Evolutionary conservation across 78 protist species (phyloP).

Genomic region (Planoprotostelium fungivorum): DNA sequence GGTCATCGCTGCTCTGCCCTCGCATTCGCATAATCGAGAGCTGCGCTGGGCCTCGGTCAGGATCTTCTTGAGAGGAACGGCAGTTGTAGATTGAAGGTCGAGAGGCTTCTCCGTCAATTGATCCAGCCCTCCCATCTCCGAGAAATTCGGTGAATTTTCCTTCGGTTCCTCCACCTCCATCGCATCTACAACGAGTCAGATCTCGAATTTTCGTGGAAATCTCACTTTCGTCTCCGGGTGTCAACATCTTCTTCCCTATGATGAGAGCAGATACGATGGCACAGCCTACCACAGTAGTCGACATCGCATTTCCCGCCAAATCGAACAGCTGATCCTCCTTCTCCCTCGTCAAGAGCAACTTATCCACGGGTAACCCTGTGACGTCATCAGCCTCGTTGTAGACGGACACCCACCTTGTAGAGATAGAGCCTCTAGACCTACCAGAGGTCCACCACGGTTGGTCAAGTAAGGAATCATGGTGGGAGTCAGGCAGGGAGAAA

Average conservation of each 20-base stretch:
- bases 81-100: not conserved
- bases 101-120: not conserved
- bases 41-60: not conserved
- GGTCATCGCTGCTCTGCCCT: not conserved
- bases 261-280: not conserved
- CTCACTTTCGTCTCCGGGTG: not conserved
- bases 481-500: not conserved
- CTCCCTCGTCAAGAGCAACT: not conserved
- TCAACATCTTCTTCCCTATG: not conserved
- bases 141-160: not conserved
- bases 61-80: not conserved
- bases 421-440: not conserved
- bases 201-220: not conserved
- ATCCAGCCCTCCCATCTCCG: not conserved
- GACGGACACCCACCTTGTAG: not conserved
- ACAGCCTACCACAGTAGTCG: not conserved
- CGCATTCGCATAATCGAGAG: not conserved
- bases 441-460: not conserved
- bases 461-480: not conserved
- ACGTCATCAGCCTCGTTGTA: not conserved
- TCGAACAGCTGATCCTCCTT: not conserved
- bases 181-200: not conserved
- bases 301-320: not conserved
- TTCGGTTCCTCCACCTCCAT: not conserved
- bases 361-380: not conserved